These are phyloP conservation scores for Barbatosphaeria neglecta DNA, from an alignment of 495 filamentous ascomycete species.

Conservation along the genomic window DNA sequence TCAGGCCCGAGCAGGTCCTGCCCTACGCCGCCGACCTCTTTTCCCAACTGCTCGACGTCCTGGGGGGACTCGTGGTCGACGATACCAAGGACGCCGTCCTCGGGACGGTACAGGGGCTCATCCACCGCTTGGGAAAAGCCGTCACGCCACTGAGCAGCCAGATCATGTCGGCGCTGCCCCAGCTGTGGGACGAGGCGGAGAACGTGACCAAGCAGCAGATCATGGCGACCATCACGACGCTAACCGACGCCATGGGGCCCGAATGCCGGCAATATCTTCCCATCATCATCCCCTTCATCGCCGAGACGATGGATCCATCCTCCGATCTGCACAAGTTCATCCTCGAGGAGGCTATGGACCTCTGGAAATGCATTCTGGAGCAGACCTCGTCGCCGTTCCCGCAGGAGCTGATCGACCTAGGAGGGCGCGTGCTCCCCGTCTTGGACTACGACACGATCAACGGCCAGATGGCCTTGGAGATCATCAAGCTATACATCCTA, in stretches of 20 bases:
- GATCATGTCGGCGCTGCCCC: conserved; percentile 69
- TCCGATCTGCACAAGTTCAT: conserved; percentile 74
- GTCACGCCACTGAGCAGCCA: conserved; percentile 66
- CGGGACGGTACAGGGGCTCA: conserved; percentile 68
- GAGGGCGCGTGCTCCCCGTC: conserved; percentile 56
- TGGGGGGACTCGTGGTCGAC: conserved; percentile 67
- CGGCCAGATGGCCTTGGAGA: conserved; percentile 46
- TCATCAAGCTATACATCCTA: conserved; percentile 62
- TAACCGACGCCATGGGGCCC: conserved; percentile 68
- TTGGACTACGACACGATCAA: conserved; percentile 50
- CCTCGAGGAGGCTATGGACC: conserved; percentile 80
- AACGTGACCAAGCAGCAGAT: conserved; percentile 81
- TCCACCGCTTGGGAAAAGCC: conserved; percentile 64
- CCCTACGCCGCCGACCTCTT: conserved; percentile 64
- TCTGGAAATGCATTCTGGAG: conserved; percentile 68
- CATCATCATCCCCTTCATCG: conserved; percentile 67
- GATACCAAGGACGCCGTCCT: conserved; percentile 83
- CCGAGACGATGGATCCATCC: conserved; percentile 63
- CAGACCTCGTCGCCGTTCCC: conserved; percentile 58
- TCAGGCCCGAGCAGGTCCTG: conserved; percentile 54
- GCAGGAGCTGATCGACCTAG: conserved; percentile 53
- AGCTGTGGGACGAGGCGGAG: conserved; percentile 74
- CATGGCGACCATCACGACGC: conserved; percentile 64
- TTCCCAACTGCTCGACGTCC: conserved; percentile 55
- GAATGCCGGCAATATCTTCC: conserved; percentile 60